These are phyloP conservation scores for Metschnikowia kofuensis DNA, from an alignment of 805 yeast species.

Conservation along the genomic window DNA sequence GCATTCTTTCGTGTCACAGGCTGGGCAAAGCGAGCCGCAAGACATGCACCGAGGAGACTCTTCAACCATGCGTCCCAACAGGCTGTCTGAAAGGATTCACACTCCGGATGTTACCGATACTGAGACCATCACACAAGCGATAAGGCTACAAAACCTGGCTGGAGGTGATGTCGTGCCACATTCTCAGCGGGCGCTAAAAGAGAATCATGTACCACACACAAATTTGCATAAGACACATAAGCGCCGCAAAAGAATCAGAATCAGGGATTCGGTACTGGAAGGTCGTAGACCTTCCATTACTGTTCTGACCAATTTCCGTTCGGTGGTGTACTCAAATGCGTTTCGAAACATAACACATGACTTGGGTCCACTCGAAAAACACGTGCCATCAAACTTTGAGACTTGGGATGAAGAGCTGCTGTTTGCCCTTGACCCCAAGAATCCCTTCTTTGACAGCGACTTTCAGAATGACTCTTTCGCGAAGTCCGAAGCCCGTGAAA, in stretches of 20 bases:
- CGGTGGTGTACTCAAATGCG: constrained; percentile 9
- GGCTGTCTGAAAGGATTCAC: not conserved
- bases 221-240: not conserved
- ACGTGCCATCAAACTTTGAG: constrained; percentile 4
- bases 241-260: constrained; percentile 1
- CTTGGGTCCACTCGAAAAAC: constrained; percentile 4
- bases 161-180: too few relatives aligned
- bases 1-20: not conserved
- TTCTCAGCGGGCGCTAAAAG: not conserved
- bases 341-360: constrained; percentile 8
- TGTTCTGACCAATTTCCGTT: constrained; percentile 5
- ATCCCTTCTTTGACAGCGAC: constrained; percentile 3
- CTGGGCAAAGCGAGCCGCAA: too few relatives aligned
- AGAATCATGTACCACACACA: not conserved
- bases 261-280: not conserved
- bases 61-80: not conserved
- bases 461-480: not conserved
- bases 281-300: not conserved
- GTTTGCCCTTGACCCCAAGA: not conserved
- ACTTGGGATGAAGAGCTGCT: constrained; percentile 11
- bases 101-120: not conserved
- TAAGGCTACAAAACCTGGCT: not conserved
- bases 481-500: not conserved
- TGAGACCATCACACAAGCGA: not conserved
- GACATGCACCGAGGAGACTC: too few relatives aligned